Conservation (phyloP, 164 flowering plant species). For the Cinnamomum micranthum region DNA sequence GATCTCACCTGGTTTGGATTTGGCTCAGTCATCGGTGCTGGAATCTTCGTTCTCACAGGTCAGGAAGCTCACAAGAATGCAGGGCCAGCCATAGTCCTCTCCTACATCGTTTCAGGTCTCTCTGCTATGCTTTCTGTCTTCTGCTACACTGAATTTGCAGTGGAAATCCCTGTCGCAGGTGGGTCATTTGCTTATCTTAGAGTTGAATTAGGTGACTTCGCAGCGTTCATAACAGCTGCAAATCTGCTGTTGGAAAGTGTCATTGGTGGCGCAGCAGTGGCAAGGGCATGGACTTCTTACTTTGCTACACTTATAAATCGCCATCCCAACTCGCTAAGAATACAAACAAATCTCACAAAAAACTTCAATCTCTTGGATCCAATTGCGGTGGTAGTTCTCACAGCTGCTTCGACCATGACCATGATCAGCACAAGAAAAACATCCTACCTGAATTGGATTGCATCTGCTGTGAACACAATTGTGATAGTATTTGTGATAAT, state of each 20-base stretch:
- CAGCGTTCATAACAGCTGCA: slow-evolving; percentile 41
- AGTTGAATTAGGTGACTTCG: slow-evolving; percentile 27
- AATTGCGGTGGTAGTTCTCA: slow-evolving; percentile 28
- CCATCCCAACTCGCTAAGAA: slow-evolving; percentile 26
- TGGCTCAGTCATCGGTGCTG: slow-evolving; percentile 42
- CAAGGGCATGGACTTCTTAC: slow-evolving; percentile 49
- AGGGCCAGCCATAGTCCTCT: slow-evolving; percentile 43
- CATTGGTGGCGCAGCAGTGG: slow-evolving; percentile 35
- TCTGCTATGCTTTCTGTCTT: slow-evolving; percentile 43
- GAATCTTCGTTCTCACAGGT: slow-evolving; percentile 53
- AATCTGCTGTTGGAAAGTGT: slow-evolving; percentile 42
- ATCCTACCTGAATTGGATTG: slow-evolving; percentile 30
- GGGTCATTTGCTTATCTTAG: slow-evolving; percentile 40
- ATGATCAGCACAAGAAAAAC: slow-evolving; percentile 32
- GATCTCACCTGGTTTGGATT: slow-evolving; percentile 50
- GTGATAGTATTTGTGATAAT: slow-evolving; percentile 29
- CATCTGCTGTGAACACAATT: slow-evolving; percentile 20
- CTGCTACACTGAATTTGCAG: slow-evolving; percentile 51
- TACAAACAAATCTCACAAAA: slow-evolving; percentile 18
- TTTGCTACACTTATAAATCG: slow-evolving; percentile 37
- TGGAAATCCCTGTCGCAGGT: slow-evolving; percentile 46
- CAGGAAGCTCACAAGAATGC: slow-evolving; percentile 28
- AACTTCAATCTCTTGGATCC: slow-evolving; percentile 39
- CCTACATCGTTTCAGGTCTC: slow-evolving; percentile 35
- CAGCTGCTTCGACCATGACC: slow-evolving; percentile 17